Evolutionary conservation across 1,139 yeast species (phyloP).

Genomic region (Debaryomyces psychrophilus): DNA sequence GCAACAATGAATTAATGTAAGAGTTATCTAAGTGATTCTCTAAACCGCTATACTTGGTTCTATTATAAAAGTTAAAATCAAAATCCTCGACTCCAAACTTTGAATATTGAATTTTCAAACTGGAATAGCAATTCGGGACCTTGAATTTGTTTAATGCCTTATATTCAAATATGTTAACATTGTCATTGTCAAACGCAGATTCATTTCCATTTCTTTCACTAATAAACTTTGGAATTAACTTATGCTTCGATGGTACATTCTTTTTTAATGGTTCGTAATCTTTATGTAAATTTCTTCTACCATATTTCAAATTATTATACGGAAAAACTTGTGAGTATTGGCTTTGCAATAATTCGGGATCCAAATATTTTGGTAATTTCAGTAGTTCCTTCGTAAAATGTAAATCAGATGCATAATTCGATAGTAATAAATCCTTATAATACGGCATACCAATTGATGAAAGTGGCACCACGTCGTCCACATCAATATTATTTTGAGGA

Average conservation of each 20-base stretch:
- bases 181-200: slow-evolving; percentile 16
- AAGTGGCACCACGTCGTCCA: slow-evolving; percentile 57
- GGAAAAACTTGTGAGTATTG: slow-evolving; percentile 29
- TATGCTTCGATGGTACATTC: slow-evolving; percentile 27
- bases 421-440: slow-evolving; percentile 74
- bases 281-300: slow-evolving; percentile 51
- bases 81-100: slow-evolving; percentile 93
- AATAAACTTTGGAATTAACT: slow-evolving; percentile 61
- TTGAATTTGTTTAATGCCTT: slow-evolving; percentile 25
- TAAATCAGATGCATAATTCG: slow-evolving; percentile 74
- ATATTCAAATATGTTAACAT: slow-evolving; percentile 33
- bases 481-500: slow-evolving; percentile 27
- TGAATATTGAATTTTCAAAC: slow-evolving; percentile 79
- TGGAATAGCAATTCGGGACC: slow-evolving; percentile 73
- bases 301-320: slow-evolving; percentile 60
- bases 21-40: slow-evolving; percentile 86
- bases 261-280: slow-evolving; percentile 48
- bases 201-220: slow-evolving; percentile 56
- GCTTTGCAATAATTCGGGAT: slow-evolving; percentile 38
- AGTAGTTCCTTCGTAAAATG: slow-evolving; percentile 58
- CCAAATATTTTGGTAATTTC: slow-evolving; percentile 51
- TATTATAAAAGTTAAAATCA: slow-evolving; percentile 83
- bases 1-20: slow-evolving; percentile 78
- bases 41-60: slow-evolving; percentile 77
- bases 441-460: slow-evolving; percentile 84